Evolutionary conservation across 768 basidiomycete genomes (phyloP).

Genomic region (Agrocybe chaxingu): DNA sequence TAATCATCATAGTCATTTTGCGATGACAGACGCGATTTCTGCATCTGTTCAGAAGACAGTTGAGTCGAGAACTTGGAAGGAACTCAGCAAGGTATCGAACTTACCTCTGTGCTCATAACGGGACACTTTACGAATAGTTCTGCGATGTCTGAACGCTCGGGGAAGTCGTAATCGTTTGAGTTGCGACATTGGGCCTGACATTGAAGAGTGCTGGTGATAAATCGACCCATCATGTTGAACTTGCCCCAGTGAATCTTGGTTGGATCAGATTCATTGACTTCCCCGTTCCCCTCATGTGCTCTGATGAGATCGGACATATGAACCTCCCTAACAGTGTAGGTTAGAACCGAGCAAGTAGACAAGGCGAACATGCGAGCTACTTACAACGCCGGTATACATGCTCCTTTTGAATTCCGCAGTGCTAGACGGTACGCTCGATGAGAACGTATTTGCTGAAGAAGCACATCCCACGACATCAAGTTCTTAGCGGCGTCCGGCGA

Average conservation of each 20-base stretch:
- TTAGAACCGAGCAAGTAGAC: neutral
- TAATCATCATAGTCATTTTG: slow-evolving; percentile 45
- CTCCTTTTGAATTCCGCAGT: slow-evolving; percentile 77
- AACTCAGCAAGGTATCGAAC: slow-evolving; percentile 10
- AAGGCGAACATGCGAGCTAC: slow-evolving; percentile 19
- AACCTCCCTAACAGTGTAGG: slow-evolving; percentile 62
- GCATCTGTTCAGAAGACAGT: slow-evolving; percentile 44
- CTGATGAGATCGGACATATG: slow-evolving; percentile 88
- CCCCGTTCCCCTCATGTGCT: slow-evolving; percentile 81
- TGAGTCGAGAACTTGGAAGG: neutral
- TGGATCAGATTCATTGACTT: slow-evolving; percentile 62
- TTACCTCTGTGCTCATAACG: slow-evolving; percentile 71
- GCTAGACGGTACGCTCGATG: slow-evolving; percentile 93
- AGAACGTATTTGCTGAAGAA: slow-evolving; percentile 77
- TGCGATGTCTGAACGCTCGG: slow-evolving; percentile 50
- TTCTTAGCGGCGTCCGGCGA: slow-evolving; percentile 72
- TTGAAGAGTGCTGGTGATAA: slow-evolving; percentile 72
- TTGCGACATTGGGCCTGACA: slow-evolving; percentile 75
- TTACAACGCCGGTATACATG: slow-evolving; percentile 85
- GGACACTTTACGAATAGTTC: slow-evolving; percentile 52
- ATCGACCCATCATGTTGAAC: slow-evolving; percentile 88
- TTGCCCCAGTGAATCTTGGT: slow-evolving; percentile 92
- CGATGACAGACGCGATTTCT: slow-evolving; percentile 58
- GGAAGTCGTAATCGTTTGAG: slow-evolving; percentile 57
- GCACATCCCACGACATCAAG: slow-evolving; percentile 78